A percentile compares a stretch with the other conserved stretches of the same genome.
These are phyloP conservation scores for Areca catechu DNA, from an alignment of 176 grass and related monocot species.

Conservation along the genomic window DNA sequence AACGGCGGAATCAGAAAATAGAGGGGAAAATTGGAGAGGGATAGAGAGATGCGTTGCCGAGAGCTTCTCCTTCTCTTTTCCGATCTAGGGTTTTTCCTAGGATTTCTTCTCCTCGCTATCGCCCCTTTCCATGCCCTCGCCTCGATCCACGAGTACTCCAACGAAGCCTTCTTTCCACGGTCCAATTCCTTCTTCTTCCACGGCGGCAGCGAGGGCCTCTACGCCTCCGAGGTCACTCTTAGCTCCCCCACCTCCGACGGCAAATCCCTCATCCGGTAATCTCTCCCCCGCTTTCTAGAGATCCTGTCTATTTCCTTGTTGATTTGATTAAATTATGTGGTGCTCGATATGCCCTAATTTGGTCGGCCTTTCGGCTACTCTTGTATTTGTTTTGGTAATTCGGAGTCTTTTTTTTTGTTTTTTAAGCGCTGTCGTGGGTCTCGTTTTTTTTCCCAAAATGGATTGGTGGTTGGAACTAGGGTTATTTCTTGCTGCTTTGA, in stretches of 20 bases:
- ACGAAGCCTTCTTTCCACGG: constrained; percentile 57
- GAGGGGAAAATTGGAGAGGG: no score
- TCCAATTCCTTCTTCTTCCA: constrained; percentile 99
- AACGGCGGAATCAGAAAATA: no score
- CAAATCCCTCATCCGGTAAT: constrained; percentile 73
- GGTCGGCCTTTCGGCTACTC: no score
- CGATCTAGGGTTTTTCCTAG: constrained; percentile 31
- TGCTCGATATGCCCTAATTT: no score
- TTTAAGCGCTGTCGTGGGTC: no score
- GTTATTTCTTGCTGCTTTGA: no score
- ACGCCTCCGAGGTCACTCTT: constrained; percentile 40
- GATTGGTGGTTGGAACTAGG: no score
- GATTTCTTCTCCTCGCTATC: constrained; percentile 28
- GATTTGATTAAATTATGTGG: no score
- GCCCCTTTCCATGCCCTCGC: constrained; percentile 30
- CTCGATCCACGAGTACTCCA: constrained; percentile 84
- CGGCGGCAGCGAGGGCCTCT: constrained; percentile 95
- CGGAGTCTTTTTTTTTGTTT: no score
- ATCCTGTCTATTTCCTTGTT: background rate
- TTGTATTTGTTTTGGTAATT: no score
- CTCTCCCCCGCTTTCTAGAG: background rate
- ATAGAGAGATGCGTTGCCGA: no score
- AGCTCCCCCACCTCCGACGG: constrained; percentile 37
- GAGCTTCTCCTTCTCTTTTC: background rate
- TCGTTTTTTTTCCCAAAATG: no score